A percentile compares a stretch with the other conserved stretches of the same genome.
Conservation (phyloP, 768 basidiomycete species). For the Tulasnella sp. region DNA sequence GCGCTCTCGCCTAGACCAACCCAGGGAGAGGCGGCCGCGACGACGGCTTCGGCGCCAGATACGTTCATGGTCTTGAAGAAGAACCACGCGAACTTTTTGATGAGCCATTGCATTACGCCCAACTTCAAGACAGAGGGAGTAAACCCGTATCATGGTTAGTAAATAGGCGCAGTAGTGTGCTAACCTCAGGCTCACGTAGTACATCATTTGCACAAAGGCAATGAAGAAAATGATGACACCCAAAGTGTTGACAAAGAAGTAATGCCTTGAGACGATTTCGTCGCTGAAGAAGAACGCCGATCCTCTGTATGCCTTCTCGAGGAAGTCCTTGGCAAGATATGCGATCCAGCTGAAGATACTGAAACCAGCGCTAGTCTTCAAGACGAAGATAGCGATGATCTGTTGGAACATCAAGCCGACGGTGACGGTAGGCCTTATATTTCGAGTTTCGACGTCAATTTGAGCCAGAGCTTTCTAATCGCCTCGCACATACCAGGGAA, state of each 20-base stretch:
- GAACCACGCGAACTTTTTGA: slow-evolving; percentile 88
- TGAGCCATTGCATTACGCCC: slow-evolving; percentile 93
- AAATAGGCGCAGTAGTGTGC: slow-evolving; percentile 37
- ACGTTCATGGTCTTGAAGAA: slow-evolving; percentile 91
- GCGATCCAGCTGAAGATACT: slow-evolving; percentile 85
- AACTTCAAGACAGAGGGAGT: slow-evolving; percentile 44
- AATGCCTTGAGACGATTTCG: slow-evolving; percentile 65
- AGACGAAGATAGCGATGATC: slow-evolving; percentile 82
- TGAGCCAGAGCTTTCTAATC: too few species aligned
- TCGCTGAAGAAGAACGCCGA: slow-evolving; percentile 82
- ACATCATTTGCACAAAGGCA: slow-evolving; percentile 89
- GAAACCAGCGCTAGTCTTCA: slow-evolving; percentile 85
- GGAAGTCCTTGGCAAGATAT: slow-evolving; percentile 74
- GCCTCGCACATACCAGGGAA: slow-evolving; percentile 65
- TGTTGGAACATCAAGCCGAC: slow-evolving; percentile 89
- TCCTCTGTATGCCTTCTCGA: slow-evolving; percentile 66
- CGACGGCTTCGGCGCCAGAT: slow-evolving; percentile 93
- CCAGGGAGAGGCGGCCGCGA: slow-evolving; percentile 92
- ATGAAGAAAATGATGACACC: slow-evolving; percentile 90
- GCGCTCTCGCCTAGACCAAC: slow-evolving; percentile 90
- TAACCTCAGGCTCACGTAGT: slow-evolving; percentile 77
- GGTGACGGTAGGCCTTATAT: slow-evolving; percentile 74
- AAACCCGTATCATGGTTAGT: too few species aligned
- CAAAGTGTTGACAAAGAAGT: slow-evolving; percentile 62
- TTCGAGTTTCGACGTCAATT: too few species aligned